Conservation (phyloP, 352 stramenopile genomes). For the Pythium coloratum region DNA sequence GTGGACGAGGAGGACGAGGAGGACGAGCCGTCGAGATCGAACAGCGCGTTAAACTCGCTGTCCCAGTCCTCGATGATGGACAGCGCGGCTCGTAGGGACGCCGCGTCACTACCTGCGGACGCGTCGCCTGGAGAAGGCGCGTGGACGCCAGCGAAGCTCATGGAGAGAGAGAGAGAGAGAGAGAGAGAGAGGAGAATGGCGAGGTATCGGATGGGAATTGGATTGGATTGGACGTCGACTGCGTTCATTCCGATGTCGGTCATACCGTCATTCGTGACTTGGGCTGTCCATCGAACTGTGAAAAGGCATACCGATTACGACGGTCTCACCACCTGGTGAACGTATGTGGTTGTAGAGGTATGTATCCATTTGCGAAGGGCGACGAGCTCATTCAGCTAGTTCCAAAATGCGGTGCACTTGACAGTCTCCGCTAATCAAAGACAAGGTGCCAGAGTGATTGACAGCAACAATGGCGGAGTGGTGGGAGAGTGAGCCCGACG, state of each 20-base stretch:
- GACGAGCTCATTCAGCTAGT: no score
- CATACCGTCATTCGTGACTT: not conserved
- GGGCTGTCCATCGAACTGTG: not conserved
- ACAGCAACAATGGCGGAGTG: not conserved
- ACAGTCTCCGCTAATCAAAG: no score
- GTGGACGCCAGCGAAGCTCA: not conserved
- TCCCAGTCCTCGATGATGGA: constrained; percentile 23
- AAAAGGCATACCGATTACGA: not conserved
- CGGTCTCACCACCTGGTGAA: not conserved
- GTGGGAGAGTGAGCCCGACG: not conserved
- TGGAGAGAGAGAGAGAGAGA: not conserved
- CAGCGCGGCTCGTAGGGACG: constrained; percentile 18
- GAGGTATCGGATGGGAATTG: not conserved
- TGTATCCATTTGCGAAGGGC: not conserved
- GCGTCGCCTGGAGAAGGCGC: not conserved
- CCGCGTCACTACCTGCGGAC: not conserved
- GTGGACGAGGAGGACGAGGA: not conserved
- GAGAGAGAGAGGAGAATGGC: no score
- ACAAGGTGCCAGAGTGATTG: no score
- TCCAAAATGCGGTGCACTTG: no score
- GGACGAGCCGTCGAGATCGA: constrained; percentile 6
- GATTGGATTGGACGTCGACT: not conserved
- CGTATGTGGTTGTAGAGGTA: not conserved
- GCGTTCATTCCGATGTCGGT: not conserved
- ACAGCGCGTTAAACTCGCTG: constrained; percentile 19